Evolutionary conservation across 2,329 filamentous ascomycete genomes (phyloP).

Genomic region (Colletotrichum eleusines): DNA sequence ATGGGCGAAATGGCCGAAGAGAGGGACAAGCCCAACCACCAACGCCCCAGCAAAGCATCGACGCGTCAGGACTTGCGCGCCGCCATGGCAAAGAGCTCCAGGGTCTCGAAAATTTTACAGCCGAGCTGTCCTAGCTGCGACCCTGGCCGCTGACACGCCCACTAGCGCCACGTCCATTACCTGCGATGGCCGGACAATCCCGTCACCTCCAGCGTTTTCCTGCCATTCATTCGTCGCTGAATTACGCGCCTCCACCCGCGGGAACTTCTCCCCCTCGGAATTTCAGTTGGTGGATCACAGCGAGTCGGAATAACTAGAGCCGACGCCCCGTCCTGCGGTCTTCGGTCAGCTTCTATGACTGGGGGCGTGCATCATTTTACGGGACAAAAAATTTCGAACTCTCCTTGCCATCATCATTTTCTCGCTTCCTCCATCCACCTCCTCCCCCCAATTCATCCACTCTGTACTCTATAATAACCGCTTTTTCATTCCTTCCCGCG

Average conservation of each 20-base stretch:
- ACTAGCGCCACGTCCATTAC: constrained; percentile 13
- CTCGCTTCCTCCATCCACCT: constrained; percentile 28
- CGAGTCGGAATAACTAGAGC: constrained; percentile 32
- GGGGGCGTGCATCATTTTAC: constrained; percentile 50
- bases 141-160: constrained; percentile 11
- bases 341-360: constrained; percentile 60
- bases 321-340: constrained; percentile 47
- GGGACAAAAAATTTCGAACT: constrained; percentile 55
- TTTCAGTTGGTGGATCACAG: background rate
- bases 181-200: constrained; percentile 24
- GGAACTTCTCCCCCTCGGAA: background rate
- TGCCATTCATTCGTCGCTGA: constrained; percentile 31
- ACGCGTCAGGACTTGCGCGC: constrained; percentile 13
- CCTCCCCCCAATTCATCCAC: constrained; percentile 34
- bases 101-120: constrained; percentile 9
- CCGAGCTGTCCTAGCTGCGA: constrained; percentile 27
- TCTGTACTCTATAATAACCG: constrained; percentile 42
- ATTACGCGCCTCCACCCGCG: background rate
- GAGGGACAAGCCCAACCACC: no score
- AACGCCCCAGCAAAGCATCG: background rate
- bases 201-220: constrained; percentile 18
- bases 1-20: background rate
- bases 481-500: constrained; percentile 40
- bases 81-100: constrained; percentile 1
- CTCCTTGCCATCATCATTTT: constrained; percentile 43